phyloP scores from a whole-genome alignment of 345 rosid species.

The Gossypium herbaceum region DNA sequence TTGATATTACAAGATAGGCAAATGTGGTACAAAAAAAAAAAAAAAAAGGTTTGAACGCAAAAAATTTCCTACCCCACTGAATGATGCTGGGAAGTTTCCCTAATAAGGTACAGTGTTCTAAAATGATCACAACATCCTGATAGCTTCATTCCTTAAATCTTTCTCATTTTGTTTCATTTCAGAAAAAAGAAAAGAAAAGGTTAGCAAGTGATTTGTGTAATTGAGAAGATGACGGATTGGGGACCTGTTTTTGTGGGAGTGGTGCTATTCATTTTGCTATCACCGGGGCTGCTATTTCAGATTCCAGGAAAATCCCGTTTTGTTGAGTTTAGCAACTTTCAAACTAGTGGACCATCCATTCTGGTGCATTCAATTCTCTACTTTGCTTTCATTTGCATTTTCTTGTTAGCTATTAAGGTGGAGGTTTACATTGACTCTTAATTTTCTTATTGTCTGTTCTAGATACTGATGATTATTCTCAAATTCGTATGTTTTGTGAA shows the following conservation, averaged over 20 bases:
- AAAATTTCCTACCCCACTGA: background rate
- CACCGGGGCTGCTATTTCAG: slow-evolving; percentile 80
- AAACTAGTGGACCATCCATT: slow-evolving; percentile 78
- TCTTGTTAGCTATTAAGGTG: slow-evolving; percentile 69
- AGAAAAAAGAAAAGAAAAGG: background rate
- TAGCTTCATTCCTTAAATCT: background rate
- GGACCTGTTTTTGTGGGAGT: slow-evolving; percentile 90
- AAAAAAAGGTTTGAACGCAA: background rate
- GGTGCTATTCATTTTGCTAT: slow-evolving; percentile 65
- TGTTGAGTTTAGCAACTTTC: slow-evolving; percentile 80
- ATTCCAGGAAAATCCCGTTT: slow-evolving; percentile 52
- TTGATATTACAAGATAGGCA: background rate
- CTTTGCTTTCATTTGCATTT: slow-evolving; percentile 70
- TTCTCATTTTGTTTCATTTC: background rate
- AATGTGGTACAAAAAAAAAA: background rate
- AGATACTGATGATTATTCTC: background rate
- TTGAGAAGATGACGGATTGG: slow-evolving; percentile 65
- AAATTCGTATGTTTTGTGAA: background rate
- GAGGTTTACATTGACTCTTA: slow-evolving; percentile 65
- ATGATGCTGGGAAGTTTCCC: slow-evolving; percentile 8
- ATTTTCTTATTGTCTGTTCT: background rate
- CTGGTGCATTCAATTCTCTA: slow-evolving; percentile 71
- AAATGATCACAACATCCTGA: background rate
- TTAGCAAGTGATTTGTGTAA: background rate
- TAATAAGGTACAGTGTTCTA: background rate